Percentiles rank a stretch among this genome's conserved stretches.
Evolutionary conservation across 768 basidiomycete genomes (phyloP).

Genomic region (Suillus discolor): DNA sequence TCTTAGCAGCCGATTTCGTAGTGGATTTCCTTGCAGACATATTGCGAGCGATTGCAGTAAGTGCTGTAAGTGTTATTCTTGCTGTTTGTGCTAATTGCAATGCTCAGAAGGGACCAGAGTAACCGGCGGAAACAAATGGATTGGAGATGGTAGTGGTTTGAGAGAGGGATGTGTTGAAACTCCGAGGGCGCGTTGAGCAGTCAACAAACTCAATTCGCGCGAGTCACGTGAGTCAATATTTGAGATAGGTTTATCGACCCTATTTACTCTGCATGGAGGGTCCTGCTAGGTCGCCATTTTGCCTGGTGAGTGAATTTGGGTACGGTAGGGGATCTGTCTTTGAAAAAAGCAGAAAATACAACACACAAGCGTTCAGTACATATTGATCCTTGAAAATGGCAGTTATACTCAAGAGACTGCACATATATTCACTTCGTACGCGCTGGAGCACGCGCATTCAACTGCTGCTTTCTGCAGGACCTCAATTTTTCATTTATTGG

Average conservation of each 20-base stretch:
- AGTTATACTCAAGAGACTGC: conserved; percentile 2
- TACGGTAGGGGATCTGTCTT: conserved; percentile 2
- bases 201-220: conserved; percentile 43
- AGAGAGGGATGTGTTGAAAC: conserved; percentile 43
- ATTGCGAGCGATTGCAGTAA: conserved; percentile 20
- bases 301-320: conserved; percentile 9
- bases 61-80: conserved; percentile 17
- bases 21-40: conserved; percentile 49
- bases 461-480: conserved; percentile 19
- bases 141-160: conserved; percentile 52
- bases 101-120: conserved; percentile 19
- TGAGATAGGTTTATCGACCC: conserved; percentile 30
- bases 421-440: conserved; percentile 8
- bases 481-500: conserved; percentile 27
- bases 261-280: conserved; percentile 14
- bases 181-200: conserved; percentile 43
- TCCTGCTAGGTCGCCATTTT: conserved; percentile 1
- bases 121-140: conserved; percentile 23
- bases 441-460: conserved; percentile 12
- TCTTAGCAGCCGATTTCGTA: conserved; percentile 46
- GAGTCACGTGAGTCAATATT: conserved; percentile 39
- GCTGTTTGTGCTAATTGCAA: conserved; percentile 17
- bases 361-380: background rate
- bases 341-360: background rate
- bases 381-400: conserved; percentile 4